Evolutionary conservation across 805 yeast genomes (phyloP), one percentile per base, ranked within the genome.

Genomic region (Saccharomycopsis olivae): DNA sequence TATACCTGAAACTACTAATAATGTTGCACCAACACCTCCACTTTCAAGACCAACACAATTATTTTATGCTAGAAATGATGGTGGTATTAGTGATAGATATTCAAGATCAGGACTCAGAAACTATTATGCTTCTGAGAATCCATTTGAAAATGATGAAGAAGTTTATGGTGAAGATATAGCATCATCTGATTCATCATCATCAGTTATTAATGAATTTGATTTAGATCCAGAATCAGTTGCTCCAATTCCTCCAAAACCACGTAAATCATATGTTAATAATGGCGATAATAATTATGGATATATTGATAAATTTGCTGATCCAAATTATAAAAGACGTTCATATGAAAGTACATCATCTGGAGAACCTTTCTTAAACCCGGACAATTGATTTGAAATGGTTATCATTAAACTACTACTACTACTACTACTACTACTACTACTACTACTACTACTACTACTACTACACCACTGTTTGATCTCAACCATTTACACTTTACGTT

Each of bases 221-320:
- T n/a, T n/a, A n/a, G n/a, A n/a, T n/a, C n/a, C n/a, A n/a, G n/a
- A n/a, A n/a, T 15, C 9, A 4, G 29, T 15, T 20, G 42, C 46
- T 9, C 46, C 46, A 16, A 15, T 25, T 4, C 41, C 41, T 13
- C 46, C 46, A 23, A 24, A n/a, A 13, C 46, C 46, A 5, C 34
- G 46, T 14, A 41, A 38, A 13, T 19, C 41, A 10, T 6, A 30
- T 5, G 13, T 30, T 17, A 30, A 15, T 16, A 20, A 30, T 15
- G n/a, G 21, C 10, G 13, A 18, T 11, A 35, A 35, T 28, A 35
- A 35, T 27, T 35, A 14, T 35, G 38, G 38, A 10, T 35, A 35
- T 27, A 21, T 31, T 19, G 36, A 38, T 24, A 20, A 33, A 19
- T 29, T 14, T 25, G 35, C n/a, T 13, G 19, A 33, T 16, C 18